phyloP scores from a whole-genome alignment of 495 filamentous ascomycete genomes.

The Neurospora terricola region DNA sequence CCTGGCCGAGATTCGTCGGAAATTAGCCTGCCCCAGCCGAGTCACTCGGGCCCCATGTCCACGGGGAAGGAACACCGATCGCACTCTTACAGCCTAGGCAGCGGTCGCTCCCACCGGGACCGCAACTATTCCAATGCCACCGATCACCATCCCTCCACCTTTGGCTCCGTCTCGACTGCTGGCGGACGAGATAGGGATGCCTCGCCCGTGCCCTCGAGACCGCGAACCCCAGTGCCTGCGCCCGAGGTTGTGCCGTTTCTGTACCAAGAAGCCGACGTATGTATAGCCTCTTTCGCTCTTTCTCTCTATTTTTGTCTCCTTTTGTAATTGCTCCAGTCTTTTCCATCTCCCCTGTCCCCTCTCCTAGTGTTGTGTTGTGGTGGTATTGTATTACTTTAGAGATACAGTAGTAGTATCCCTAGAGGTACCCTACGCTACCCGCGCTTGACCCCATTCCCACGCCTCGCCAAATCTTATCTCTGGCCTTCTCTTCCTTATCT shows the following conservation, averaged over 20 bases:
- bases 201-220: conserved; percentile 61
- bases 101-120: conserved; percentile 47
- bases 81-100: conserved; percentile 43
- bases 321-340: neutral
- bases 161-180: neutral
- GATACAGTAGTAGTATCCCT: neutral
- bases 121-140: conserved; percentile 69
- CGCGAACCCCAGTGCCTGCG: conserved; percentile 75
- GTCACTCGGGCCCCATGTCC: conserved; percentile 5
- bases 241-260: conserved; percentile 94
- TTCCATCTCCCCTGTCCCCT: neutral
- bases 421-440: neutral
- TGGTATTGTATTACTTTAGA: neutral
- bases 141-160: conserved; percentile 21
- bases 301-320: conserved; percentile 1
- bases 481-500: neutral
- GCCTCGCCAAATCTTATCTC: neutral
- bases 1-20: conserved; percentile 60
- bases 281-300: conserved; percentile 19
- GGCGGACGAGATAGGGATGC: conserved; percentile 37
- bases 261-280: conserved; percentile 78
- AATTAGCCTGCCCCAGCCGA: conserved; percentile 50
- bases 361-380: neutral
- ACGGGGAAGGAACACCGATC: conserved; percentile 41
- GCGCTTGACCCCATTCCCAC: neutral